A percentile compares a stretch with the other conserved stretches of the same genome.
phyloP scores from a whole-genome alignment of 73 alveolate species.

The Urostyla sp. region DNA sequence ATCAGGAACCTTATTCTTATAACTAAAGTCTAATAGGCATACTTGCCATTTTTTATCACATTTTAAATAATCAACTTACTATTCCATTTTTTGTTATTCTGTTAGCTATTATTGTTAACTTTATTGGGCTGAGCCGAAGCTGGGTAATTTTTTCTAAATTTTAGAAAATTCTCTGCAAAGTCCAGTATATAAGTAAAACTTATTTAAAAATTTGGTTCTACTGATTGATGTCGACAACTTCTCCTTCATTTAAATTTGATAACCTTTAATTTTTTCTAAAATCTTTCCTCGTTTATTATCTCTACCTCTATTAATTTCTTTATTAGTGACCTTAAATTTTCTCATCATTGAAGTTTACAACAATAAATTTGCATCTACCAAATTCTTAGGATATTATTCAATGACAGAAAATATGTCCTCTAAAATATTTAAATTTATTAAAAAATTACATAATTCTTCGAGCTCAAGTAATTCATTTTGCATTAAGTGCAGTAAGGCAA shows the following conservation, averaged over 20 bases:
- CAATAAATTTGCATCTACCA: not conserved
- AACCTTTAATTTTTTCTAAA: constrained; percentile 12
- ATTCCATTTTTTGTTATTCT: not conserved
- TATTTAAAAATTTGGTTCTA: constrained; percentile 25
- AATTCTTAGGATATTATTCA: constrained; percentile 3
- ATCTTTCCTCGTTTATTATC: not conserved
- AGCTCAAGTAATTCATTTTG: constrained; percentile 19
- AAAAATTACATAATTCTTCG: constrained; percentile 20
- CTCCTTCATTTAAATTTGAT: not conserved
- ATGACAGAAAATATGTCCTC: constrained; percentile 2
- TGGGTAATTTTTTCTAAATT: not conserved
- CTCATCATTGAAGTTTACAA: not conserved
- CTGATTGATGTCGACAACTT: not conserved
- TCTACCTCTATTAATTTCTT: not conserved
- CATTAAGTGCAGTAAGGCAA: constrained; percentile 51
- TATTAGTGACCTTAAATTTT: constrained; percentile 10
- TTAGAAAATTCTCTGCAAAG: not conserved
- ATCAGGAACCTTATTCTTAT: constrained; percentile 46
- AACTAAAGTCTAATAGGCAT: constrained; percentile 67
- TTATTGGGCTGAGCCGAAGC: not conserved
- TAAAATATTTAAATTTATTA: not conserved
- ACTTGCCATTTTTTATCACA: constrained; percentile 68
- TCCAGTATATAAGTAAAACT: constrained; percentile 51
- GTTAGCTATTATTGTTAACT: too few species aligned
- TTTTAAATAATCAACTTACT: constrained; percentile 10